A percentile compares a stretch with the other conserved stretches of the same genome.
Conservation (phyloP, 495 filamentous ascomycete genomes). For the Diplogelasinospora grovesii region DNA sequence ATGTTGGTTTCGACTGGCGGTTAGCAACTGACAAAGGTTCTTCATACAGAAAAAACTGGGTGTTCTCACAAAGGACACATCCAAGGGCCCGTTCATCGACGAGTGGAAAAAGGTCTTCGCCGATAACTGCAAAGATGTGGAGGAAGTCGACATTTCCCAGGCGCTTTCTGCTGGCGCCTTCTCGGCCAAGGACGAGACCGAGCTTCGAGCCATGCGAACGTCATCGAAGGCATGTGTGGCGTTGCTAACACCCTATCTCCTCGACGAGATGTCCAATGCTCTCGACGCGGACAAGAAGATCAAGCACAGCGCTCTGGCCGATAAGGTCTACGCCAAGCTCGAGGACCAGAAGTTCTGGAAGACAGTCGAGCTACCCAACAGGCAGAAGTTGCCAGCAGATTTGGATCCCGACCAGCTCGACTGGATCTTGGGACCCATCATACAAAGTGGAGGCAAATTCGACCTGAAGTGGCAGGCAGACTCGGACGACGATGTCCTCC, state of each 20-base stretch:
- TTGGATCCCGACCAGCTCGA: conserved; percentile 91
- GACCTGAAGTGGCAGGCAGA: conserved; percentile 73
- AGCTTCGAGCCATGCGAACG: conserved; percentile 88
- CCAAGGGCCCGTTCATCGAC: conserved; percentile 84
- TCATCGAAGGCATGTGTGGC: conserved; percentile 89
- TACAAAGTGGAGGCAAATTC: conserved; percentile 94
- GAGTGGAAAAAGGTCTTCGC: conserved; percentile 85
- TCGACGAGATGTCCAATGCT: conserved; percentile 94
- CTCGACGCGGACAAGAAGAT: conserved; percentile 95
- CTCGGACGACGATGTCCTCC: conserved; percentile 76
- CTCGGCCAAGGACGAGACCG: conserved; percentile 92
- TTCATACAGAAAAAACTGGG: conserved; percentile 77
- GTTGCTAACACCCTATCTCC: conserved; percentile 86
- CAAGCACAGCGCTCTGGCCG: conserved; percentile 73
- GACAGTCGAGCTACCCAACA: conserved; percentile 56
- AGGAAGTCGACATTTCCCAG: conserved; percentile 79
- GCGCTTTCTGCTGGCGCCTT: conserved; percentile 79
- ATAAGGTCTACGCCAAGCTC: conserved; percentile 82
- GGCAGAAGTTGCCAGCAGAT: conserved; percentile 71
- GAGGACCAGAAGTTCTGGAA: conserved; percentile 91
- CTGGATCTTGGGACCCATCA: conserved; percentile 84
- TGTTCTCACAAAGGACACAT: conserved; percentile 71
- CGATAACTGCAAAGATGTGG: conserved; percentile 71
- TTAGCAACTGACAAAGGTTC: conserved; percentile 14
- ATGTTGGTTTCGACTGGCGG: conserved; percentile 9